Base-by-base conservation (phyloP, 2,329 filamentous ascomycete species). In the Colletotrichum shisoi region DNA sequence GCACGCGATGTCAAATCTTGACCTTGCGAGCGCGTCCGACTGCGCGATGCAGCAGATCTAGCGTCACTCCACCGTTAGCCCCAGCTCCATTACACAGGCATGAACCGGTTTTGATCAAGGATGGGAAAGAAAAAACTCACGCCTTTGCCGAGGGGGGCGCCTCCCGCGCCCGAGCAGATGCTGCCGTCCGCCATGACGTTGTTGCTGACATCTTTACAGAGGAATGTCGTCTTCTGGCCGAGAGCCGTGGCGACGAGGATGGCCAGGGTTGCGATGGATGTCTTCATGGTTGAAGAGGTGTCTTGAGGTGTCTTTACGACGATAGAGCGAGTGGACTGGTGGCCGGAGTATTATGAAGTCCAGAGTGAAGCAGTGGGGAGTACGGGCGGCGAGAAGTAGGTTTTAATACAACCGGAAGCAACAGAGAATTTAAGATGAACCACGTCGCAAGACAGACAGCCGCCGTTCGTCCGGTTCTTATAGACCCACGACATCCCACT, bases 31-130 rank as follows among this genome's bases (percentile, higher is more conserved):
- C 8, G 63, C 58, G 27, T 66, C 40, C 37, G 58, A 62, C 45
- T 48, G 15, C 1, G 27, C 63, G 15, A 57, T 31, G 40, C 63
- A 66, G 27, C 63, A 66, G 1, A 62, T 62, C 58, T 48, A 64
- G 34, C 21, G 15, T 42, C 51, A 17, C 0, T 31, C 15, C 34
- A 11, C 48, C 21, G 11, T 27, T 12, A 49, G 48, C 17, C 12
- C 12, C 27, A 31, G 4, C 1, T 31, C 27, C 8, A 31, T 1
- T 8, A 8, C 27, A 31, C 7, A 1, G 7, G 7, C 31, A 34
- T 31, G 31, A 34, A 34, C 31, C 31, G 2, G 31, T 34, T 1
- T 34, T 8, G 7, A 34, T 9, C 8, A 34, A 11, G 9, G 31
- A 34, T 1, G 2, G 31, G 31, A 2, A 9, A 31, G 9, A 9